Base-by-base conservation (phyloP, 306 rosid genomes). In the Lathyrus sativus region DNA sequence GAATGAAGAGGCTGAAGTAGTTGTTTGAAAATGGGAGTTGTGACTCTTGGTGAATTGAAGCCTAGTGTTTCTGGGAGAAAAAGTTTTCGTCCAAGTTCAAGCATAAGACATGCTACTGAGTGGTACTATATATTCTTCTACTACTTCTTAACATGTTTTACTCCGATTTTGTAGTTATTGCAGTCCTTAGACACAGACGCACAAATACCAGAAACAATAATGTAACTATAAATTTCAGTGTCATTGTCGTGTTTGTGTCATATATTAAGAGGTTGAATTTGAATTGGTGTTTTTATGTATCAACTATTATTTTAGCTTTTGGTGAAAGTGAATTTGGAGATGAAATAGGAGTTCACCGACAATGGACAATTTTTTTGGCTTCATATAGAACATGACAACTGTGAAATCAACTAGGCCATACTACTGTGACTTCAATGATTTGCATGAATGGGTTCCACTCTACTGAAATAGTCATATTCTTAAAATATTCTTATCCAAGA, bases 41-140 rank as follows among this genome's bases (percentile, higher is more conserved):
- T 88, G 50, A 93, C 97, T 49, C 85, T 83, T 64, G 95, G 96
- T 65, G 99, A 95, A 56, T 77, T 88, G 83, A 95, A 90, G 87
- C 92, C 99, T 26, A 90, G 95, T 78, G 87, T 95, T 72, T 95
- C 99, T 11, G 97, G 97, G 68, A 95, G 81, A 84, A 83, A 96
- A 72, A 88, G 95, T 4, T 87, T 78, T 75, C 80, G 86, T 62
- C 78, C 99, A 8, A 95, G 97, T 80, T 90, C 96, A 31, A 95
- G 92, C 67, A 88, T 90, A 73, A 87, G 97, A 76, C 99, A 95
- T 81, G 97, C 99, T 69, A 88, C 95, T 41, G 97, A 95, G 81
- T 95, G 99, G 99, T 95, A 56, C n/a, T 84, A 72, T 53, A 53
- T 22, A 2, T 19, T 76, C 14, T 75, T 62, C 74, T 70, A 43